These are phyloP conservation scores for Dactylellina cionopaga DNA, from an alignment of 2,329 filamentous ascomycete species.

Conservation along the genomic window DNA sequence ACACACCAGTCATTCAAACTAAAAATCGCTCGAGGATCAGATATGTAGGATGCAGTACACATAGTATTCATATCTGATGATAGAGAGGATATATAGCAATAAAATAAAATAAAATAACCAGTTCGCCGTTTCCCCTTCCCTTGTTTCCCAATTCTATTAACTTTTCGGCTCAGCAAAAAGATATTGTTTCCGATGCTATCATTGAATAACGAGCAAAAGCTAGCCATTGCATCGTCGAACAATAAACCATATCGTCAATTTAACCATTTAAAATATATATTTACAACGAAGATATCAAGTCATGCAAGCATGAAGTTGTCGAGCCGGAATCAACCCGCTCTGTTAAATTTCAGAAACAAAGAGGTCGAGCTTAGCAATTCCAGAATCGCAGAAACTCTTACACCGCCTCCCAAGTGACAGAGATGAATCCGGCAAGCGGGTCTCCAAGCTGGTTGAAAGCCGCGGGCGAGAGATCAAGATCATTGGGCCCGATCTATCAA, in stretches of 20 bases:
- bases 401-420: conserved; percentile 39
- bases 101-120: too few relatives aligned
- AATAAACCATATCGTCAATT: too few relatives aligned
- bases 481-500: neutral
- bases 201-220: too few relatives aligned
- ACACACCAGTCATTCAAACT: too few relatives aligned
- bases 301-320: conserved; percentile 12
- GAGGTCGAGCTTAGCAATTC: too few relatives aligned
- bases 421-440: conserved; percentile 35
- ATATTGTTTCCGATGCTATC: too few relatives aligned
- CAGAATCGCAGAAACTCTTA: conserved; percentile 5
- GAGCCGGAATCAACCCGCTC: conserved; percentile 16
- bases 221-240: conserved; percentile 25
- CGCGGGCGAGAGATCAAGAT: conserved; percentile 53
- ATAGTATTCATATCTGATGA: too few relatives aligned
- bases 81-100: too few relatives aligned
- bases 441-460: conserved; percentile 52
- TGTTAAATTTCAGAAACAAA: neutral
- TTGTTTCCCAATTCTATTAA: conserved; percentile 1
- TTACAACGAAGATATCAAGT: conserved; percentile 23
- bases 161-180: too few relatives aligned
- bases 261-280: conserved; percentile 29
- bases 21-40: too few relatives aligned
- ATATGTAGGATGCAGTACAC: too few relatives aligned
- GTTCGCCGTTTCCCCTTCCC: neutral